Evolutionary conservation across 2,329 filamentous ascomycete species (phyloP).

Genomic region (Venturia aucupariae): DNA sequence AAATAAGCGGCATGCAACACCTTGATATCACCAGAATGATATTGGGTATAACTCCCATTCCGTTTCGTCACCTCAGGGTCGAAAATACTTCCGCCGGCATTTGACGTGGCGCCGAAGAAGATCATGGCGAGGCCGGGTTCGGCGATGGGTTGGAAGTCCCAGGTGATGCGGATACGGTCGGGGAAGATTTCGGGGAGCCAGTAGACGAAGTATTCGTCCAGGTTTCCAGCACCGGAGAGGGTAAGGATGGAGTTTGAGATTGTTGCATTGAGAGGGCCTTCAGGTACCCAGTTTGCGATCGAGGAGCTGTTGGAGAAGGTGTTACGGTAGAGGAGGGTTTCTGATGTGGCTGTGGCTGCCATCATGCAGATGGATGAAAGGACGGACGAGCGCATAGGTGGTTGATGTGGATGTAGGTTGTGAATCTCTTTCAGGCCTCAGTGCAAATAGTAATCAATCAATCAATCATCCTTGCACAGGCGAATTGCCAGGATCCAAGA

Average conservation of each 20-base stretch:
- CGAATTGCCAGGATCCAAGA: no score
- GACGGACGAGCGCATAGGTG: background rate
- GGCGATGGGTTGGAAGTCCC: constrained; percentile 25
- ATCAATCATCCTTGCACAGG: no score
- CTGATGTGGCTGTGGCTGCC: constrained; percentile 23
- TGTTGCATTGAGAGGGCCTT: constrained; percentile 23
- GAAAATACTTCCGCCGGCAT: constrained; percentile 24
- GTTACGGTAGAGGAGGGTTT: constrained; percentile 28
- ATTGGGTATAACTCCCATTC: constrained; percentile 19
- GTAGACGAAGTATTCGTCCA: constrained; percentile 26
- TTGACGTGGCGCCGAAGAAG: constrained; percentile 26
- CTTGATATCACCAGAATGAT: background rate
- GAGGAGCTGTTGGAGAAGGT: constrained; percentile 20
- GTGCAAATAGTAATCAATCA: no score
- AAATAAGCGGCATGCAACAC: constrained; percentile 6
- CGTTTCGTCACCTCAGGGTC: constrained; percentile 21
- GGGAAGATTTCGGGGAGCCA: constrained; percentile 27
- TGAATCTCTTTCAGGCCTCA: no score
- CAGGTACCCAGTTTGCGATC: constrained; percentile 26
- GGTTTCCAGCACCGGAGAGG: constrained; percentile 21
- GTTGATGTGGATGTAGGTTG: background rate
- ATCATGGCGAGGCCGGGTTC: constrained; percentile 28
- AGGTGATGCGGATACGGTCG: constrained; percentile 25
- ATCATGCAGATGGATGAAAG: background rate
- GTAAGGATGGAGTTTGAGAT: constrained; percentile 23